Conservation (phyloP, 2,329 filamentous ascomycete species). For the Chalaropsis thielavioides region DNA sequence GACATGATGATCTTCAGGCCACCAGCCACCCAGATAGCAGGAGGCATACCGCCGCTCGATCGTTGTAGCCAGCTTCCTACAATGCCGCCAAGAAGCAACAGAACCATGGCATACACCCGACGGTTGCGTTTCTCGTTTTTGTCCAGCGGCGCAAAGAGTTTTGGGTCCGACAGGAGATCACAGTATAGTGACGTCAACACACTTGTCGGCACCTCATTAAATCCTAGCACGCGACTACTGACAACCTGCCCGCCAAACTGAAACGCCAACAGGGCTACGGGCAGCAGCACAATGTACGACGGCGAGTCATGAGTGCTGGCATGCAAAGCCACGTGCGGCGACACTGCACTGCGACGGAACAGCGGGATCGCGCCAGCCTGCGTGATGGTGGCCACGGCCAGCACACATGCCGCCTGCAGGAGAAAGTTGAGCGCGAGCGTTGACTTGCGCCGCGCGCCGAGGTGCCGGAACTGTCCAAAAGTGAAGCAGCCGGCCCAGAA, state of each 20-base stretch:
- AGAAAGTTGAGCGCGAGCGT: conserved; percentile 37
- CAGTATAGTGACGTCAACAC: conserved; percentile 42
- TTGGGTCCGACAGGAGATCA: conserved; percentile 37
- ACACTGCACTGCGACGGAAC: conserved; percentile 17
- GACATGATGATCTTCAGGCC: conserved; percentile 32
- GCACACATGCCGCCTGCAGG: conserved; percentile 36
- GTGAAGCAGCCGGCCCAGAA: conserved; percentile 40
- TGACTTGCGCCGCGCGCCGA: conserved; percentile 28
- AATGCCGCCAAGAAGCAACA: conserved; percentile 35
- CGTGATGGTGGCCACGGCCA: conserved; percentile 38
- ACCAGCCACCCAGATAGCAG: conserved; percentile 32
- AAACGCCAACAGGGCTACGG: conserved; percentile 36
- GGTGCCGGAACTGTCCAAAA: conserved; percentile 27
- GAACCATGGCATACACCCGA: conserved; percentile 30
- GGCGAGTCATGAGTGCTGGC: conserved; percentile 20
- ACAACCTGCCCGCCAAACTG: conserved; percentile 41
- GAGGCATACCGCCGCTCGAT: conserved; percentile 28
- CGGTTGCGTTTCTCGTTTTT: conserved; percentile 38
- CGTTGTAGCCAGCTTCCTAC: conserved; percentile 35
- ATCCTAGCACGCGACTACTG: conserved; percentile 33
- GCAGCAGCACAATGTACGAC: conserved; percentile 31
- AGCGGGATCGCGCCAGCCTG: conserved; percentile 33
- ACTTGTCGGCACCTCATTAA: conserved; percentile 39
- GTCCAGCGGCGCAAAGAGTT: conserved; percentile 27
- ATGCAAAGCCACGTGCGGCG: conserved; percentile 7